These are phyloP conservation scores for Geotrichum siamense DNA, from an alignment of 1,139 yeast species.

Conservation along the genomic window DNA sequence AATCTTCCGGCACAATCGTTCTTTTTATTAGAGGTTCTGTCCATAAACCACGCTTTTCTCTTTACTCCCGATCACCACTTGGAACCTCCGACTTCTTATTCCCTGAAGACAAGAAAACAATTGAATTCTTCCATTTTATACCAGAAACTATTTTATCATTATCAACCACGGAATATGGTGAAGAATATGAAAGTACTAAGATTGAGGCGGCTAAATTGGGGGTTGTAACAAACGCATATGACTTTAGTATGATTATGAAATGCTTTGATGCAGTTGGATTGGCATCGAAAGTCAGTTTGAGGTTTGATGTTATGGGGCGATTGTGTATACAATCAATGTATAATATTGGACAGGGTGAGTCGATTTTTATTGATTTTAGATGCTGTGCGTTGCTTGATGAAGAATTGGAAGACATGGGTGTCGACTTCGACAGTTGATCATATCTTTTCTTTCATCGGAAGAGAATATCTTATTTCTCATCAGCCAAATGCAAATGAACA, in stretches of 20 bases:
- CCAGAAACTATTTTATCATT: slow-evolving; percentile 17
- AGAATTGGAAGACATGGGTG: slow-evolving; percentile 4
- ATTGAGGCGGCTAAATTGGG: slow-evolving; percentile 14
- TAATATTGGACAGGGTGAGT: slow-evolving; percentile 26
- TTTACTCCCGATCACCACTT: slow-evolving; percentile 60
- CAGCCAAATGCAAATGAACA: too few species aligned
- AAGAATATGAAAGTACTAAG: too few species aligned
- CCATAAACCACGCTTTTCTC: slow-evolving; percentile 30
- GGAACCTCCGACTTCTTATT: slow-evolving; percentile 63
- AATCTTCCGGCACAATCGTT: slow-evolving; percentile 55
- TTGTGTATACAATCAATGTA: slow-evolving; percentile 33
- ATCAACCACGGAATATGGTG: too few species aligned
- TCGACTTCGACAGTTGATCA: background rate
- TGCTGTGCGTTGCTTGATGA: slow-evolving; percentile 26
- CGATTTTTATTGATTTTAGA: slow-evolving; percentile 32
- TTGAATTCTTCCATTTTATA: slow-evolving; percentile 11
- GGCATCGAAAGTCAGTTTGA: slow-evolving; percentile 30
- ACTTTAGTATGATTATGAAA: slow-evolving; percentile 25
- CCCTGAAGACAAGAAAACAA: slow-evolving; percentile 55
- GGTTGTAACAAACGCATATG: slow-evolving; percentile 26
- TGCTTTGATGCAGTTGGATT: slow-evolving; percentile 29
- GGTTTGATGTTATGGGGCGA: slow-evolving; percentile 31
- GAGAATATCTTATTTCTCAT: too few species aligned
- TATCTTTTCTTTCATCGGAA: too few species aligned
- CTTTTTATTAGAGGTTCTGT: slow-evolving; percentile 45